Evolutionary conservation across 1,284 basidiomycete genomes (phyloP), one percentile per base, ranked within the genome.

Genomic region (Heliocybe sulcata): DNA sequence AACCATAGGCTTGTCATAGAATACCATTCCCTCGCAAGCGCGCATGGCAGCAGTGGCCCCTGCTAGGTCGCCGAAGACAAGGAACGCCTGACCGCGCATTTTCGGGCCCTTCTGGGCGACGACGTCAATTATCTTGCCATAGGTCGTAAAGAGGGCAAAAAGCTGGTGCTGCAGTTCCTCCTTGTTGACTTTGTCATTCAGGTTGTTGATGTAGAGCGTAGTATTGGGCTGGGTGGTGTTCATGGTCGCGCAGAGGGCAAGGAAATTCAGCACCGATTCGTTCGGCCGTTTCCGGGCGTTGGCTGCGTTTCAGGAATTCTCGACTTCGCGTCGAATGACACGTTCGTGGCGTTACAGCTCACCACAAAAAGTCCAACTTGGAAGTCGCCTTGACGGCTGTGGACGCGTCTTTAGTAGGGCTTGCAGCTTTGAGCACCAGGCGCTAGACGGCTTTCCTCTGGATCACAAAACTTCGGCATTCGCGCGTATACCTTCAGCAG

Each of bases 41-140:
- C 94, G 80, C 81, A 97, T 79, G 19, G 95, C 97, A 35, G 93
- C 82, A 11, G 94, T 98, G 54, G 94, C 92, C 51, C 85, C 81
- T 19, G 89, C 82, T 56, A 94, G 82, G 73, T 95, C 93, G 58
- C 85, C 82, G 72, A 98, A 99, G 59, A 97, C 94, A 63, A 99
- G 82, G 70, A 98, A 99, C 1, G 96, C 96, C 73, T 98, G 95
- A 1, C 96, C 96, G 58, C 91, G 83, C 85, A 94, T 94, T 66
- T 87, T 90, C 54, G 81, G 72, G 60, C 77, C 83, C 68, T 98
- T 94, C 45, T 90, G 87, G n/a, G 96, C 94, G 53, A 98, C 83
- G 52, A 99, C 83, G 70, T 99, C 96, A 71, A 98, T 82, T 49
- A 99, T 78, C 66, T 87, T 87, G 63, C 96, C 96, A 72, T 98